Evolutionary conservation across 2,329 filamentous ascomycete species (phyloP).

Genomic region (Macrophomina pseudophaseolina): DNA sequence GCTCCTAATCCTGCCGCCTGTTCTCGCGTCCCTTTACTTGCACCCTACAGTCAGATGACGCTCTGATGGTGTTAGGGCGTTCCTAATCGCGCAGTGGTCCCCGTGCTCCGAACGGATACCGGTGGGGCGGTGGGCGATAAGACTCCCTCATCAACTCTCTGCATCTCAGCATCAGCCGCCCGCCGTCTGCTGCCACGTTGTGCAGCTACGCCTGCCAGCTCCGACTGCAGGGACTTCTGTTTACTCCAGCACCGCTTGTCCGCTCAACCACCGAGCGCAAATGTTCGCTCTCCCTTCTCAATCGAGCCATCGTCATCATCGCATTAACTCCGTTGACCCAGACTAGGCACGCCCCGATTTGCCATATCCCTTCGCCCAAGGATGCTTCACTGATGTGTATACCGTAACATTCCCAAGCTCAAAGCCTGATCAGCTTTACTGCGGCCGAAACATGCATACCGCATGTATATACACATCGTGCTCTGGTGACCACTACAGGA

Average conservation of each 20-base stretch:
- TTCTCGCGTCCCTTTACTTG: background rate
- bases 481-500: constrained; percentile 1
- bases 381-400: background rate
- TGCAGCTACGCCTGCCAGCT: background rate
- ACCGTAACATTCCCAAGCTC: too few species aligned
- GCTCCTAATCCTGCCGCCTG: background rate
- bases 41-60: constrained; percentile 16
- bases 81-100: constrained; percentile 21
- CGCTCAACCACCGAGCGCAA: background rate
- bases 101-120: constrained; percentile 20
- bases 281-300: too few species aligned
- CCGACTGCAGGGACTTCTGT: background rate
- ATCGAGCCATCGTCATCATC: too few species aligned
- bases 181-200: constrained; percentile 4
- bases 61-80: constrained; percentile 13
- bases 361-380: background rate
- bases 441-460: too few species aligned
- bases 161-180: constrained; percentile 18
- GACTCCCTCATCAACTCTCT: background rate
- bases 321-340: too few species aligned
- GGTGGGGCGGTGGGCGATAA: constrained; percentile 19
- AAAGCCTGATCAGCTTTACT: too few species aligned
- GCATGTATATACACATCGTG: background rate
- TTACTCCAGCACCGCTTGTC: background rate
- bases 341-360: too few species aligned